phyloP scores from a whole-genome alignment of 805 yeast genomes.

The Millerozyma miso region DNA sequence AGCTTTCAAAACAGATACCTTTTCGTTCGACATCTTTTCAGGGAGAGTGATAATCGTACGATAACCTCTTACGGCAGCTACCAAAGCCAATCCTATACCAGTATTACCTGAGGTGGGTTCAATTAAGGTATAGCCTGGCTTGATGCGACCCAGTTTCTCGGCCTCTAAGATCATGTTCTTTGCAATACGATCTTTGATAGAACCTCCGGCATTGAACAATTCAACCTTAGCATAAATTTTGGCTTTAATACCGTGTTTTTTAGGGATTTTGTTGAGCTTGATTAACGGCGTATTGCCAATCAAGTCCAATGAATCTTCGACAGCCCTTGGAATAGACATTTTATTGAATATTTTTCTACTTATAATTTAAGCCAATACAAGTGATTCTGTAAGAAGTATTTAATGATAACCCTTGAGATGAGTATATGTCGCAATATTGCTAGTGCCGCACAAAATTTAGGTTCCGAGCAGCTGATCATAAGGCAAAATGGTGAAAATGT shows the following conservation, averaged over 20 bases:
- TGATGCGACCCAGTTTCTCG: slow-evolving; percentile 69
- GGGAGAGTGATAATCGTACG: slow-evolving; percentile 85
- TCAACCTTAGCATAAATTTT: slow-evolving; percentile 71
- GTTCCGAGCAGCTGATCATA: too few relatives aligned
- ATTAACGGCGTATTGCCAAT: slow-evolving; percentile 86
- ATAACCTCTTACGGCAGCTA: slow-evolving; percentile 85
- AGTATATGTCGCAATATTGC: background rate
- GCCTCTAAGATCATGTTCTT: slow-evolving; percentile 84
- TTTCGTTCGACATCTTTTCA: slow-evolving; percentile 89
- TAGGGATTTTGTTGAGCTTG: slow-evolving; percentile 70
- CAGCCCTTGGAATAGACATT: slow-evolving; percentile 32
- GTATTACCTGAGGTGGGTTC: slow-evolving; percentile 93
- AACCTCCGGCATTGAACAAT: slow-evolving; percentile 84
- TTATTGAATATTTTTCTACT: too few relatives aligned
- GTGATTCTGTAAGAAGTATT: background rate
- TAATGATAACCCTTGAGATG: background rate
- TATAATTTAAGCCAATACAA: too few relatives aligned
- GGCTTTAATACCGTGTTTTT: slow-evolving; percentile 71
- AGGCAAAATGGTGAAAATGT: too few relatives aligned
- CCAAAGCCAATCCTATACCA: slow-evolving; percentile 83
- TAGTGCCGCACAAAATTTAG: background rate
- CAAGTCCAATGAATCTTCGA: slow-evolving; percentile 60
- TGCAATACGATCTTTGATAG: slow-evolving; percentile 86
- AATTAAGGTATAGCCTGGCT: slow-evolving; percentile 80
- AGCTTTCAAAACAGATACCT: slow-evolving; percentile 82